Evolutionary conservation across 1,139 yeast species (phyloP).

Genomic region (Pichia sp.): DNA sequence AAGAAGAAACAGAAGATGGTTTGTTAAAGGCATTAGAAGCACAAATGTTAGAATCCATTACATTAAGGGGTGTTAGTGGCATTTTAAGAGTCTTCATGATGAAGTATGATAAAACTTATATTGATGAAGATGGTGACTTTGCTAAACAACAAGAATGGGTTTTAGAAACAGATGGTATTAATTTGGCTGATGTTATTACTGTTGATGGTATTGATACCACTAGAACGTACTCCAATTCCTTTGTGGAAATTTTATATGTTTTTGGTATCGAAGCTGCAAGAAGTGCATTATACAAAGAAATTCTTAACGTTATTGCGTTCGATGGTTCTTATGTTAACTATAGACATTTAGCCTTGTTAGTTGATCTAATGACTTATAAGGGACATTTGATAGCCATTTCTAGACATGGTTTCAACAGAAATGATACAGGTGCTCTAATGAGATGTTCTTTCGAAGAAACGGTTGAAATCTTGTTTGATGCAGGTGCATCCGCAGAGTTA

Average conservation of each 20-base stretch:
- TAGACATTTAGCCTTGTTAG: slow-evolving; percentile 95
- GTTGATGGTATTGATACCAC: slow-evolving; percentile 91
- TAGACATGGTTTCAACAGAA: slow-evolving; percentile 98
- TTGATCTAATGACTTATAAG: slow-evolving; percentile 97
- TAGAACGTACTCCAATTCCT: slow-evolving; percentile 90
- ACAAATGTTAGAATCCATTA: slow-evolving; percentile 92
- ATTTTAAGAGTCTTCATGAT: slow-evolving; percentile 89
- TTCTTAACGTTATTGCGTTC: slow-evolving; percentile 94
- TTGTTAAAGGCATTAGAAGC: slow-evolving; percentile 92
- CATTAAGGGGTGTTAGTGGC: slow-evolving; percentile 93
- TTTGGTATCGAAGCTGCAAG: slow-evolving; percentile 99
- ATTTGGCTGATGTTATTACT: slow-evolving; percentile 89
- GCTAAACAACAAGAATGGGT: slow-evolving; percentile 95
- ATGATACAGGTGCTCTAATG: slow-evolving; percentile 98
- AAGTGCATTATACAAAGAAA: slow-evolving; percentile 87
- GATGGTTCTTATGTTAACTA: slow-evolving; percentile 99
- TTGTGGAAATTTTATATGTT: slow-evolving; percentile 90
- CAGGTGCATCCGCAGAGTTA: slow-evolving; percentile 95
- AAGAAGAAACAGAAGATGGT: slow-evolving; percentile 95
- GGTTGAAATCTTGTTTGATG: slow-evolving; percentile 93
- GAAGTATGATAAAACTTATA: slow-evolving; percentile 79
- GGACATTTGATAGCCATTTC: slow-evolving; percentile 99
- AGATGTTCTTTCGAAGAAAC: slow-evolving; percentile 99
- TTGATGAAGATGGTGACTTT: slow-evolving; percentile 81
- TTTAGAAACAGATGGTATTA: slow-evolving; percentile 97